A percentile compares a stretch with the other conserved stretches of the same genome.
Conservation (phyloP, 2,329 filamentous ascomycete species). For the Sarocladiaceae sp. region DNA sequence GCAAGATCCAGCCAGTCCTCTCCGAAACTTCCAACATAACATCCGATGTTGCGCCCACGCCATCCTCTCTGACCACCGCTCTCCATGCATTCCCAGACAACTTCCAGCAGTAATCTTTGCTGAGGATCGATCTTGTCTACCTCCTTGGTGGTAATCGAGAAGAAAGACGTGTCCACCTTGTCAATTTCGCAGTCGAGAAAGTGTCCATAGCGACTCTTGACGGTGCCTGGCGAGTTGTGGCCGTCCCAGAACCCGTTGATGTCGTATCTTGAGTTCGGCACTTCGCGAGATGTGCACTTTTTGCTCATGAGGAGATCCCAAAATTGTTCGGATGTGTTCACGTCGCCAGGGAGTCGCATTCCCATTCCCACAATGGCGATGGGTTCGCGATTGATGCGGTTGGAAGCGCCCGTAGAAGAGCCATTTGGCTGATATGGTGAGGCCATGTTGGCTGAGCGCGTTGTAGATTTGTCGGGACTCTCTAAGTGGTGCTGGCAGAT, state of each 20-base stretch:
- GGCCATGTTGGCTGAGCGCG: too few relatives aligned
- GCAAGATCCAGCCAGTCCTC: conserved; percentile 24
- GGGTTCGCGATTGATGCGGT: too few relatives aligned
- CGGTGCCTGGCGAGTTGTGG: conserved; percentile 7
- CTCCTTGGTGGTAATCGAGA: conserved; percentile 19
- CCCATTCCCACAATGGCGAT: conserved; percentile 36
- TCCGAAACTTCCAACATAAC: conserved; percentile 24
- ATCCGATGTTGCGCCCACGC: conserved; percentile 19
- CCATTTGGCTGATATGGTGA: too few relatives aligned
- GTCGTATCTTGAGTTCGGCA: conserved; percentile 14
- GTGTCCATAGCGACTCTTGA: conserved; percentile 17
- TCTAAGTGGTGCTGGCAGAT: too few relatives aligned
- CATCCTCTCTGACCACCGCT: conserved; percentile 21
- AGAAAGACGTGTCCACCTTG: conserved; percentile 18
- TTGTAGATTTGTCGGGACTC: too few relatives aligned
- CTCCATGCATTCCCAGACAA: conserved; percentile 16
- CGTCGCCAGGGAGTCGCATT: conserved; percentile 32
- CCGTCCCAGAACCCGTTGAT: conserved; percentile 12
- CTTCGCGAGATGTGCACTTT: conserved; percentile 8
- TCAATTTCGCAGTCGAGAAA: conserved; percentile 19
- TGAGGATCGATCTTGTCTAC: conserved; percentile 24
- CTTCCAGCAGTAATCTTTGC: conserved; percentile 24
- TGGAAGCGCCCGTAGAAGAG: too few relatives aligned
- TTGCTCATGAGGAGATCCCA: conserved; percentile 27
- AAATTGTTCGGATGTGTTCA: conserved; percentile 29